Evolutionary conservation across 202 grass and related monocot species (phyloP), one percentile per base, ranked within the genome.

Genomic region (Setaria viridis): DNA sequence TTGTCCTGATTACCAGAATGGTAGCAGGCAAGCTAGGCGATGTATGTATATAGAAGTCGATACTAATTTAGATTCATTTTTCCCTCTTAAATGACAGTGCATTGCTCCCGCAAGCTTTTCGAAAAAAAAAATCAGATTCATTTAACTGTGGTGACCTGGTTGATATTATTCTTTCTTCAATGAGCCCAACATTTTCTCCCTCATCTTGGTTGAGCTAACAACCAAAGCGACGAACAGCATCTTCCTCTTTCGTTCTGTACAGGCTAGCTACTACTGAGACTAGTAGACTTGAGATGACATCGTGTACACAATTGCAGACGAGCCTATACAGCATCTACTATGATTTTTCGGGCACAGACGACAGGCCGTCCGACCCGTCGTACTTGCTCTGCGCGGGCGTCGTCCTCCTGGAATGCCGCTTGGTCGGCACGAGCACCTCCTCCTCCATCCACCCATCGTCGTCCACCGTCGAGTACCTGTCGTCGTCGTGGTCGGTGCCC

Each of bases 391-490:
- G 87, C 1, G 80, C 91, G 0, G 97, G 97, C 3, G 97, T 96
- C 46, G 87, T 99, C 74, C 77, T 82, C 8, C 93, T 88, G 2
- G 95, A 98, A 20, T 92, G 91, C 54, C 93, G 72, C 91, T 98
- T 98, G 20, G 95, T 98, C 17, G 95, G 91, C 67, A 98, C 95
- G 10, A 98, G 87, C 37, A 91, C 79, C 54, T 91, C 89, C 54
- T 89, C 89, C 4, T 75, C 86, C 50, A 78, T 84, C 45, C 89
- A 80, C 2, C 43, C 32, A 9, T 90, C 87, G 0, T 85, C 86
- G 2, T 74, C 85, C 2, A 82, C 56, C 1, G 77, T 50, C 0
- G 84, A 83, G 50, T 83, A 72, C 63, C 33, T 73, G 47, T 92
- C 90, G 0, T 87, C 85, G 0, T 82, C 88, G 0, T 91, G 78